A percentile compares a stretch with the other conserved stretches of the same genome.
Conservation (phyloP, 2,329 filamentous ascomycete genomes). For the Xylariaceae sp. region DNA sequence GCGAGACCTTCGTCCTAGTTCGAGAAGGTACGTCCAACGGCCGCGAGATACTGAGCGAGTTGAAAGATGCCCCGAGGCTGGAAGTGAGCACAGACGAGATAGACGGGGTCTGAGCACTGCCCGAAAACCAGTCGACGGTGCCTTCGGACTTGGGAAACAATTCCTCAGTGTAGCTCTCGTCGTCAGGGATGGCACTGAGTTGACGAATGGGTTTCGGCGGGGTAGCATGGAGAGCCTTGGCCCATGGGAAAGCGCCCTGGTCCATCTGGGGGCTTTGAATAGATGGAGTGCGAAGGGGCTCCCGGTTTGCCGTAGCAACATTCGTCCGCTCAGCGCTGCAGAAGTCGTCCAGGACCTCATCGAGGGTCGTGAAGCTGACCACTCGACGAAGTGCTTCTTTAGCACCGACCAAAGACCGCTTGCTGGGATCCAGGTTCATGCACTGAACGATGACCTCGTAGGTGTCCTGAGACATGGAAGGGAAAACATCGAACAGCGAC, state of each 20-base stretch:
- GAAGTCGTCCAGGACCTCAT: constrained; percentile 89
- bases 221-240: constrained; percentile 75
- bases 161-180: constrained; percentile 74
- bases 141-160: constrained; percentile 73
- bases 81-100: constrained; percentile 81
- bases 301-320: constrained; percentile 79
- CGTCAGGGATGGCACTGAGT: constrained; percentile 78
- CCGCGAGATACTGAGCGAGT: constrained; percentile 55
- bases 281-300: constrained; percentile 91
- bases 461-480: constrained; percentile 96
- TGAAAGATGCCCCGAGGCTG: constrained; percentile 71
- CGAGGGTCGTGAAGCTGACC: constrained; percentile 86
- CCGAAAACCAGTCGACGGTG: constrained; percentile 70
- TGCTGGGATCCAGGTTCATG: constrained; percentile 83
- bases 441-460: constrained; percentile 89
- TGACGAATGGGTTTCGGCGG: constrained; percentile 67
- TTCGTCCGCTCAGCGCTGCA: constrained; percentile 73
- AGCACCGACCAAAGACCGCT: constrained; percentile 72
- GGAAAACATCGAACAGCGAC: constrained; percentile 95
- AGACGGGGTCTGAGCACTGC: constrained; percentile 69
- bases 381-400: constrained; percentile 72
- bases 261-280: constrained; percentile 81
- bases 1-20: constrained; percentile 45
- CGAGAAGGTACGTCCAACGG: constrained; percentile 34
- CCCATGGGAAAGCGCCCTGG: constrained; percentile 86